phyloP scores from a whole-genome alignment of 768 basidiomycete genomes.

The Tephrocybe sp. region DNA sequence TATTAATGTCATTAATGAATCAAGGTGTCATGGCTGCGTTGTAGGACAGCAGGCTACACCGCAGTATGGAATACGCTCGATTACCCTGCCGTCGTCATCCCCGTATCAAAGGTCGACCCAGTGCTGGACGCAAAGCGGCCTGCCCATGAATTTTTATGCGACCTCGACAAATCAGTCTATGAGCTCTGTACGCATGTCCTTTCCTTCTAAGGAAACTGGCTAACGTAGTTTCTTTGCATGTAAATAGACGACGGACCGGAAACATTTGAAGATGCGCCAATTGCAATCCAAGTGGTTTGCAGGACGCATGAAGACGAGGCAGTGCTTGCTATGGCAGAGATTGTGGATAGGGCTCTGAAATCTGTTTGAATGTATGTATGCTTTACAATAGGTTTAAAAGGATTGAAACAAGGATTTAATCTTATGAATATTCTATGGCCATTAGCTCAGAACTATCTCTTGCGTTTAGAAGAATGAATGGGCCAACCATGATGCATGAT shows the following conservation, averaged over 20 bases:
- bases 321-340: slow-evolving; percentile 63
- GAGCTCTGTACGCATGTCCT: slow-evolving; percentile 45
- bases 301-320: slow-evolving; percentile 76
- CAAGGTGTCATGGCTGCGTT: not conserved
- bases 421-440: too few species aligned
- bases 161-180: slow-evolving; percentile 46
- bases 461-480: too few species aligned
- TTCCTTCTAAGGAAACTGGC: not conserved
- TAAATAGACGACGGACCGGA: slow-evolving; percentile 45
- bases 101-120: slow-evolving; percentile 60
- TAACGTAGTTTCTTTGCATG: not conserved
- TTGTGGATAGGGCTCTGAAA: slow-evolving; percentile 50
- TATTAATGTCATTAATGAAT: not conserved
- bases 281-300: slow-evolving; percentile 65
- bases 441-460: too few species aligned
- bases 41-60: slow-evolving; percentile 51
- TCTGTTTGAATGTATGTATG: not conserved
- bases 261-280: slow-evolving; percentile 53
- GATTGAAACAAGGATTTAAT: too few species aligned
- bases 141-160: slow-evolving; percentile 43
- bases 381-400: too few species aligned
- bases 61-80: slow-evolving; percentile 64
- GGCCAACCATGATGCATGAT: too few species aligned
- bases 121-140: slow-evolving; percentile 44
- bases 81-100: slow-evolving; percentile 58